Evolutionary conservation across 2,329 filamentous ascomycete genomes (phyloP), one percentile per base, ranked within the genome.

Genomic region (Botrytis fragariae): DNA sequence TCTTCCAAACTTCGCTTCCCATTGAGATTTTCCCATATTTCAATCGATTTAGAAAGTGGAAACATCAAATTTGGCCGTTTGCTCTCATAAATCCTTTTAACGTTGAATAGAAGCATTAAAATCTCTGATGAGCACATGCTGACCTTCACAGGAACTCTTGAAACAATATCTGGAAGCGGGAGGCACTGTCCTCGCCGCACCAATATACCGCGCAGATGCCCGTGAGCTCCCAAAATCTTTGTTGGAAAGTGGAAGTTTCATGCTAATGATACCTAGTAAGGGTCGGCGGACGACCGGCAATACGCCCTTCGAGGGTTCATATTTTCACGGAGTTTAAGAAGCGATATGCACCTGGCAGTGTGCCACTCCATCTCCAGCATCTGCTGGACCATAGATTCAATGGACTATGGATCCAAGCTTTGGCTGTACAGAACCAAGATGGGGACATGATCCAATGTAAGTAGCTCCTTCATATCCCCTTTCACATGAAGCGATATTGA

Each of bases 231-330:
- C 20, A 59, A 0, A 35, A 0, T 59, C 57, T 59, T 59, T 22
- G 3, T 20, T 22, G 3, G 8, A 6, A 1, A 59, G 4, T 22
- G 18, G 1, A 59, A 22, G 18, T 8, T 10, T 22, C 8, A 12
- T 32, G 29, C 57, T 59, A 59, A 59, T 35, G 0, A 59, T 59
- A 35, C 22, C 9, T 12, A 59, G 57, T 59, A 32, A 22, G 57
- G 18, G 57, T n/a, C 35, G 8, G 32, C 35, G 60, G 60, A 37
- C 22, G 20, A 62, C 60, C 35, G 7, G 60, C 60, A 14, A 39
- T 62, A 39, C 60, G 60, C 60, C 60, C 60, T 16, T 62, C 60
- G 32, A 62, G 60, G 25, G 25, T 62, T 62, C 60, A 62, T 14
- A 7, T 39, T 22, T 35, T 62, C 12, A 37, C 60, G 60, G 20